Base-by-base conservation (phyloP, 352 stramenopile species). In the Globisporangium yorkense region DNA sequence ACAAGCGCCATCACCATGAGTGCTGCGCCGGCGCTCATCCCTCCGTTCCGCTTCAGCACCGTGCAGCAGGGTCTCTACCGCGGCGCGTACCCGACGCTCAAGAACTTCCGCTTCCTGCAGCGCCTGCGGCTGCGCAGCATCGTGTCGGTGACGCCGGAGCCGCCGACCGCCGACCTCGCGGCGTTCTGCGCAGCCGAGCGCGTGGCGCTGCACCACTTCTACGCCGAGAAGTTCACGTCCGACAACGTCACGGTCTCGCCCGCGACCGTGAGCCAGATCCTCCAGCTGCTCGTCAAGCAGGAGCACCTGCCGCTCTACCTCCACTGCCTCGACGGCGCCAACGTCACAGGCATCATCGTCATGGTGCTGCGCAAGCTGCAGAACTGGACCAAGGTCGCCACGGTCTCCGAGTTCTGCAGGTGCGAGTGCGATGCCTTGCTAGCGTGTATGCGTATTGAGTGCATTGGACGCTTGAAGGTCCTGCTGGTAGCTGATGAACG, bases 351-450 rank as follows among this genome's bases (percentile, higher is more conserved):
- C 15, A 92, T 93, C 59, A 75, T 93, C 71, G 74, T 92, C 61
- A 95, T 95, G 85, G 81, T 93, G 54, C 68, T 93, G 56, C 75
- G 85, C 55, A 92, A 93, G 67, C 71, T 94, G 21, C 83, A 93
- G 71, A 92, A 94, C 65, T 94, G 85, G 85, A 92, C 83, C 50
- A 92, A 93, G 55, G 68, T 93, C 33, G 83, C 83, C 12, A 94
- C 77, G 1, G 57, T 92, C 21, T 84, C 82, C 8, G 85, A 94
- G 62, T 94, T 94, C 58, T 94, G 85, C 63, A 66, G 80, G 76
- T 82, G 39, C 9, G 15, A 7, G 15, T 24, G n/a, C 9, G 10
- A 2, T 49, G 29, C 29, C 31, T 41, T 56, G 50, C 31, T 7
- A 16, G 27, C 9, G 5, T 48, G 29, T 5, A 33, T 33, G 35